Percentiles rank a stretch among this genome's conserved stretches.
Conservation (phyloP, 371 early-diverging fungal genomes). For the Synchytrium microbalum region DNA sequence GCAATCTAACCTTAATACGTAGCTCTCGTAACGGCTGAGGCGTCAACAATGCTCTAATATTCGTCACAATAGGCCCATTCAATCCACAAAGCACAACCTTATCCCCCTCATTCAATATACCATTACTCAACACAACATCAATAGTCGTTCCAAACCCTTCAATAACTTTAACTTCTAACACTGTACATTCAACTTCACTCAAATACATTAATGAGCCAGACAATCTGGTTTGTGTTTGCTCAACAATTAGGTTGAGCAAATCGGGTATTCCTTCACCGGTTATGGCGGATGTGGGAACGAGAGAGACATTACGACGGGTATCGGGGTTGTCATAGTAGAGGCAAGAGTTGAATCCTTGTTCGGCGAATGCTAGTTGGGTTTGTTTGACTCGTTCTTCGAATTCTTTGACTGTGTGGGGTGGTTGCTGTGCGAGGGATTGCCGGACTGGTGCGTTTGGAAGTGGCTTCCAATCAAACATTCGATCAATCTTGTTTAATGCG, state of each 20-base stretch:
- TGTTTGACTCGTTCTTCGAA: constrained; percentile 81
- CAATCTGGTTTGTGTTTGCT: constrained; percentile 94
- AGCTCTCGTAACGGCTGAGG: constrained; percentile 99
- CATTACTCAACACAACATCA: constrained; percentile 98
- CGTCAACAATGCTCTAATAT: constrained; percentile 90
- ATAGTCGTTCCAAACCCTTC: constrained; percentile 99
- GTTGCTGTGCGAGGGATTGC: constrained; percentile 75
- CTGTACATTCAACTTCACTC: constrained; percentile 96
- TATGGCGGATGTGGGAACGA: constrained; percentile 98
- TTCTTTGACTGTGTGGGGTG: constrained; percentile 69
- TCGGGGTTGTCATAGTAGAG: constrained; percentile 97
- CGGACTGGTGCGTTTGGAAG: constrained; percentile 75
- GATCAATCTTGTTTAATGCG: constrained; percentile 99
- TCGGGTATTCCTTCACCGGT: constrained; percentile 99
- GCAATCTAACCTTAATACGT: constrained; percentile 74
- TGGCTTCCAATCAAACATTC: constrained; percentile 95
- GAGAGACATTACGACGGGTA: constrained; percentile 89
- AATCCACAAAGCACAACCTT: constrained; percentile 95
- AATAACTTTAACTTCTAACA: constrained; percentile 99
- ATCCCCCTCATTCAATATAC: constrained; percentile 96
- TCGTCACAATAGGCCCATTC: constrained; percentile 96
- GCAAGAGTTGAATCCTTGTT: constrained; percentile 94
- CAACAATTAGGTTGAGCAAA: constrained; percentile 86
- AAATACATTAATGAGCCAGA: constrained; percentile 92
- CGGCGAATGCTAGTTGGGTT: constrained; percentile 88